These are phyloP conservation scores for Lepraria neglecta DNA, from an alignment of 495 filamentous ascomycete genomes.

Conservation along the genomic window DNA sequence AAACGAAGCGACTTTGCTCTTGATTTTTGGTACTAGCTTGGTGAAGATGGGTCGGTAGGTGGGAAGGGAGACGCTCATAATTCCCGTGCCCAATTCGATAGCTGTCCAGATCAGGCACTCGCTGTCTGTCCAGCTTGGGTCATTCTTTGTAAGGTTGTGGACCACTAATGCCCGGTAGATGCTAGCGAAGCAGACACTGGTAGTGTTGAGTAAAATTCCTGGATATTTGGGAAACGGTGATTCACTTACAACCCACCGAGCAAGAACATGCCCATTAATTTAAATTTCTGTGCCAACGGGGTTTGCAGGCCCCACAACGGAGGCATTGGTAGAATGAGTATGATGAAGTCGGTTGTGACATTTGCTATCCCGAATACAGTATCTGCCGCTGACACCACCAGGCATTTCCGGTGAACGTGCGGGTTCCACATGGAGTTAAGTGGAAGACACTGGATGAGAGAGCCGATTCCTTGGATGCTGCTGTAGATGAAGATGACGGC, in stretches of 20 bases:
- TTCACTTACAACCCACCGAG: slow-evolving; percentile 8
- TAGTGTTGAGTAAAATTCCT: too few relatives aligned
- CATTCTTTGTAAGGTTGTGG: too few relatives aligned
- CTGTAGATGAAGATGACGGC: slow-evolving; percentile 34
- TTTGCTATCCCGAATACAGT: slow-evolving; percentile 28
- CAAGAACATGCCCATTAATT: slow-evolving; percentile 19
- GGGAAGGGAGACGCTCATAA: too few relatives aligned
- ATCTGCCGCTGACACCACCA: slow-evolving; percentile 26
- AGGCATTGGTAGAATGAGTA: slow-evolving; percentile 30
- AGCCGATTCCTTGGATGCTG: neutral
- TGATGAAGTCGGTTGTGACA: slow-evolving; percentile 31
- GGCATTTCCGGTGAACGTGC: slow-evolving; percentile 22
- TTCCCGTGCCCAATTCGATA: too few relatives aligned
- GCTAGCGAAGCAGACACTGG: too few relatives aligned
- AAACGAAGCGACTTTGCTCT: too few relatives aligned
- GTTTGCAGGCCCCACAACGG: slow-evolving; percentile 30
- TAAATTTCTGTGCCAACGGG: slow-evolving; percentile 29
- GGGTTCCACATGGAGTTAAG: slow-evolving; percentile 10
- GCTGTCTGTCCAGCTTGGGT: too few relatives aligned
- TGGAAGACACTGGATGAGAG: slow-evolving; percentile 16
- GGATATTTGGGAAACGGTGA: too few relatives aligned
- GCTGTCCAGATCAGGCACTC: too few relatives aligned
- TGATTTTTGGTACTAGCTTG: too few relatives aligned
- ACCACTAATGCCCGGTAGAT: too few relatives aligned
- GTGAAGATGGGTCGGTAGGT: too few relatives aligned